Percentiles rank a stretch among this genome's conserved stretches.
Conservation (phyloP, 495 filamentous ascomycete species). For the Jackrogersella multiformis region DNA sequence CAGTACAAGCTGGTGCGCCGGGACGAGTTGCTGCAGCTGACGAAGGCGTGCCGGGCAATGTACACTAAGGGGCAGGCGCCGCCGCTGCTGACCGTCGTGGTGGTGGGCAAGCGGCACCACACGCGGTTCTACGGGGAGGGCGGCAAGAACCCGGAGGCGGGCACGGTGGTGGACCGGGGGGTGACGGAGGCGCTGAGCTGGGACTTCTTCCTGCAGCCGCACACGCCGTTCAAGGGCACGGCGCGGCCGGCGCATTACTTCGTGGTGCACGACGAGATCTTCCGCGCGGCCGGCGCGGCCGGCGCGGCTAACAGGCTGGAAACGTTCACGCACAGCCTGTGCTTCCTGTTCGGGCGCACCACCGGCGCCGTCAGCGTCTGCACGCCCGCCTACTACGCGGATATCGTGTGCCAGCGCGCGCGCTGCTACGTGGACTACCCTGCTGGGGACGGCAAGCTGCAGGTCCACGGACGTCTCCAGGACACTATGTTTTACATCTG, state of each 20-base stretch:
- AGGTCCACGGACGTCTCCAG: slow-evolving; percentile 55
- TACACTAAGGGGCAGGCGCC: slow-evolving; percentile 59
- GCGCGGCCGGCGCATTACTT: slow-evolving; percentile 79
- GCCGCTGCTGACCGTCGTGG: slow-evolving; percentile 64
- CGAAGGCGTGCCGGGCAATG: slow-evolving; percentile 61
- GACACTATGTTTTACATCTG: slow-evolving; percentile 77
- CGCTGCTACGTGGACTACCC: slow-evolving; percentile 63
- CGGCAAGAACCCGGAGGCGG: slow-evolving; percentile 63
- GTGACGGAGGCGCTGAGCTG: slow-evolving; percentile 69
- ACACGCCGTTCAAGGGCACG: slow-evolving; percentile 78
- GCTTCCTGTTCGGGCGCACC: slow-evolving; percentile 71
- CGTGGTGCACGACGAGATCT: slow-evolving; percentile 72
- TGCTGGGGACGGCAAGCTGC: slow-evolving; percentile 29
- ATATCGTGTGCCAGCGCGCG: slow-evolving; percentile 70
- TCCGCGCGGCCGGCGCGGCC: slow-evolving; percentile 38
- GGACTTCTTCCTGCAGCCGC: slow-evolving; percentile 82
- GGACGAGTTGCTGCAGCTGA: slow-evolving; percentile 65
- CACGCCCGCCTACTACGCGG: slow-evolving; percentile 76
- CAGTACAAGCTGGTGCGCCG: slow-evolving; percentile 68
- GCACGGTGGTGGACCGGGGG: slow-evolving; percentile 79
- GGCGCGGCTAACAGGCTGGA: slow-evolving; percentile 63
- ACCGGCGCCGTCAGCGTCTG: slow-evolving; percentile 72
- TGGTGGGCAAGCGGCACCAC: slow-evolving; percentile 80
- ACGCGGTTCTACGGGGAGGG: slow-evolving; percentile 73
- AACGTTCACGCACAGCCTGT: slow-evolving; percentile 68